Conservation (phyloP, 768 basidiomycete species). For the Phlebiopsis gigantea region DNA sequence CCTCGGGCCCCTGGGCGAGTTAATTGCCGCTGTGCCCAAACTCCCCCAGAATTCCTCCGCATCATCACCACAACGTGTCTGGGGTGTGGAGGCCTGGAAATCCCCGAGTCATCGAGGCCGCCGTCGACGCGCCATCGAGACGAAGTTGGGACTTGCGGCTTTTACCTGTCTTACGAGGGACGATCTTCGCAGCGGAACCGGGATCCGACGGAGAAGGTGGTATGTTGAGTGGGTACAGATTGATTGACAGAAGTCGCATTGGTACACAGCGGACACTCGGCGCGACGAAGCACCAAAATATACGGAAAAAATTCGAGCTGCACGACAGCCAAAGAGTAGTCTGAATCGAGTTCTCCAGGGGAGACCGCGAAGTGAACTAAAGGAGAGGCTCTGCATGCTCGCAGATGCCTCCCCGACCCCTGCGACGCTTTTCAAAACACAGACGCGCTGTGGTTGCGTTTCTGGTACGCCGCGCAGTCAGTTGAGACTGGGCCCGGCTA, state of each 20-base stretch:
- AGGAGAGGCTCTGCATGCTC: constrained; percentile 2
- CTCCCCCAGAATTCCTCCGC: not conserved
- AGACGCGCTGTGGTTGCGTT: constrained; percentile 11
- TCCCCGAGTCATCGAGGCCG: not conserved
- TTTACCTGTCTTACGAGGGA: not conserved
- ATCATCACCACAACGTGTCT: not conserved
- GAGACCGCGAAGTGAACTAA: constrained; percentile 30
- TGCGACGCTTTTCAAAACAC: constrained; percentile 8
- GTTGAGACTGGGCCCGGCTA: constrained; percentile 25
- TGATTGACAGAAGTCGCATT: not conserved
- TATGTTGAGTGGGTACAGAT: not conserved
- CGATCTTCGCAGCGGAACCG: not conserved
- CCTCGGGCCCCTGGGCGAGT: not conserved
- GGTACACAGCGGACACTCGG: not conserved
- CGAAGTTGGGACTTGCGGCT: too few relatives aligned
- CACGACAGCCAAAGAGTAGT: constrained; percentile 35
- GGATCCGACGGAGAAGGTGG: not conserved
- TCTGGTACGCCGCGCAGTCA: constrained; percentile 27
- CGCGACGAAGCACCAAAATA: not conserved
- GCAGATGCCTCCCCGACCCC: constrained; percentile 7
- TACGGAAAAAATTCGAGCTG: constrained; percentile 12
- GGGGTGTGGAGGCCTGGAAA: not conserved
- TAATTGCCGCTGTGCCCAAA: not conserved
- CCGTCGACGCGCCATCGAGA: not conserved
- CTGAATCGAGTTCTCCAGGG: constrained; percentile 37